Conservation (phyloP, 768 basidiomycete genomes). For the Bullera alba region DNA sequence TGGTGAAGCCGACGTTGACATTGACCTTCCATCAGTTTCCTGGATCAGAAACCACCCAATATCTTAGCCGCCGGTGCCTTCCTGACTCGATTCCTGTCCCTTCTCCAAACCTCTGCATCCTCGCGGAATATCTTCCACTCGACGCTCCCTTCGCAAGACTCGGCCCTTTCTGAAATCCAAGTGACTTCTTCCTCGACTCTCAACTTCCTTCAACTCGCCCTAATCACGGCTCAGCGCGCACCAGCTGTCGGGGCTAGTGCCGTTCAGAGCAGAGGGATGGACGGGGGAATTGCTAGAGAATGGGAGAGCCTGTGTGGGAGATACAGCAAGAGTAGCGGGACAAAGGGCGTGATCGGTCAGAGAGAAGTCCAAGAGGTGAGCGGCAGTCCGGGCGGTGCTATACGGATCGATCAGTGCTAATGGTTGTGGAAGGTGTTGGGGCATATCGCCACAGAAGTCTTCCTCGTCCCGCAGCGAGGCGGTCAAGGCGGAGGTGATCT, state of each 20-base stretch:
- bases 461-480: conserved; percentile 72
- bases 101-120: conserved; percentile 47
- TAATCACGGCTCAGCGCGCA: conserved; percentile 73
- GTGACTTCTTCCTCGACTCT: conserved; percentile 68
- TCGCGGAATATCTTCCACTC: conserved; percentile 27
- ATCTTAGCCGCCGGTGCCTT: conserved; percentile 92
- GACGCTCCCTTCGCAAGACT: conserved; percentile 15
- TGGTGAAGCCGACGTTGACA: neutral
- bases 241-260: conserved; percentile 55
- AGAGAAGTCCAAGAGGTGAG: conserved; percentile 40
- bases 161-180: conserved; percentile 52
- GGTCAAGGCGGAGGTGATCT: conserved; percentile 63
- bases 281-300: conserved; percentile 52
- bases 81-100: conserved; percentile 68
- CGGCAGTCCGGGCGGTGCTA: conserved; percentile 11
- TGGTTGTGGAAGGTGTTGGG: conserved; percentile 13
- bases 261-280: conserved; percentile 65
- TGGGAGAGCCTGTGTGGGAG: conserved; percentile 81
- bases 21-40: conserved; percentile 33
- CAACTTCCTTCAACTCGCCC: conserved; percentile 85
- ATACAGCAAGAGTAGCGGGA: conserved; percentile 67
- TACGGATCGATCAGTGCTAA: neutral
- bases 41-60: conserved; percentile 73
- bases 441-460: conserved; percentile 55
- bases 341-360: conserved; percentile 52